Evolutionary conservation across 177 flowering plant species (phyloP).

Genomic region (Vitis hybrid): DNA sequence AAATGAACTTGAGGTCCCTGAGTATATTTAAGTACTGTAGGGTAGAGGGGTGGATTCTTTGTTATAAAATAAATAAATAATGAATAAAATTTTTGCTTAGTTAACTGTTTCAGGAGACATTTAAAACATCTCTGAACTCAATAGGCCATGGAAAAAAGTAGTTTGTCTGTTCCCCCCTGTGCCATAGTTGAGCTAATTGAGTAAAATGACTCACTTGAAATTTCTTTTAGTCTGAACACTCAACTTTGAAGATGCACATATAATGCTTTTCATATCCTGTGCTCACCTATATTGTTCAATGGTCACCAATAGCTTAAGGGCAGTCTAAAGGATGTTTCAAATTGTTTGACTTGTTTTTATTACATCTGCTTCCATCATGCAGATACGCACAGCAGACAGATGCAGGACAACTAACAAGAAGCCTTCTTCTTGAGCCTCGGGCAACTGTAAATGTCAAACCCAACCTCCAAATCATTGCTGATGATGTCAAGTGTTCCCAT

Average conservation of each 20-base stretch:
- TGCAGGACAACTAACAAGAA: conserved; percentile 89
- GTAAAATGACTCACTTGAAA: neutral
- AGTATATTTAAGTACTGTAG: too few relatives aligned
- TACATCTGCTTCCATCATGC: conserved; percentile 11
- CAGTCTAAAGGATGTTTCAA: neutral
- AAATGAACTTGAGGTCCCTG: too few relatives aligned
- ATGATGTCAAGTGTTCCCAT: conserved; percentile 93
- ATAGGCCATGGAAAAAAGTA: neutral
- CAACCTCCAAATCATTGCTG: conserved; percentile 88
- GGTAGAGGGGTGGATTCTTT: too few relatives aligned
- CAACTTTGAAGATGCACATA: neutral
- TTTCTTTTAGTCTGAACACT: neutral
- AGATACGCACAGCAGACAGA: conserved; percentile 90
- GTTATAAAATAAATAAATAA: too few relatives aligned
- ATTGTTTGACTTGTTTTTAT: neutral
- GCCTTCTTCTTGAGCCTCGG: conserved; percentile 79
- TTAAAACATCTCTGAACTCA: neutral
- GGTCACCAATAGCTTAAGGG: neutral
- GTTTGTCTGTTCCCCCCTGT: neutral
- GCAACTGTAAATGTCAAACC: conserved; percentile 90
- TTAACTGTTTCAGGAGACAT: neutral
- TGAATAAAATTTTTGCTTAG: neutral
- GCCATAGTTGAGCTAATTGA: neutral
- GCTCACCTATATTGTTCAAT: neutral
- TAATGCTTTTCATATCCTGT: neutral